Percentiles rank a stretch among this genome's conserved stretches.
phyloP scores from a whole-genome alignment of 768 basidiomycete genomes.

The Rhodosporidiobolus sp. region DNA sequence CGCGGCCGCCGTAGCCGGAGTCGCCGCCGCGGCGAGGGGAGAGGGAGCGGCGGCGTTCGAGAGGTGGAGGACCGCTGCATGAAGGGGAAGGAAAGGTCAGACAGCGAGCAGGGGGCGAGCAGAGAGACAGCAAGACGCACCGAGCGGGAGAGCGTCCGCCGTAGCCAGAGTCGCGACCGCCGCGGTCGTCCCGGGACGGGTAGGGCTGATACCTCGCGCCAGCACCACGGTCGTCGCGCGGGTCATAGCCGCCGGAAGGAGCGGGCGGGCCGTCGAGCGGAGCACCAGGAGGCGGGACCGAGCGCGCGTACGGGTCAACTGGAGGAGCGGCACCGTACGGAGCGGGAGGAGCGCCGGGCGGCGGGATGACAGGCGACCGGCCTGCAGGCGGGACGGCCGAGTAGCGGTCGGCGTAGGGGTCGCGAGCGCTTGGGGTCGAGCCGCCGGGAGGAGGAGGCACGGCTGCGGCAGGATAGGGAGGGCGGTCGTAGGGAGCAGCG shows the following conservation, averaged over 20 bases:
- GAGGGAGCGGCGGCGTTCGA: slow-evolving; percentile 37
- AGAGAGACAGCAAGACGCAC: slow-evolving; percentile 15
- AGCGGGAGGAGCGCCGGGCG: slow-evolving; percentile 3
- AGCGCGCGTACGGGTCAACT: slow-evolving; percentile 6
- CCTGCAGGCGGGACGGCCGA: neutral
- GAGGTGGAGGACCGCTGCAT: neutral
- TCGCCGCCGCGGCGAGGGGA: slow-evolving; percentile 30
- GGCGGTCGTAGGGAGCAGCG: slow-evolving; percentile 25
- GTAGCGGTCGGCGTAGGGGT: slow-evolving; percentile 31
- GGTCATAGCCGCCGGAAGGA: slow-evolving; percentile 23
- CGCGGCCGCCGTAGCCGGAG: neutral
- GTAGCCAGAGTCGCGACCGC: slow-evolving; percentile 1
- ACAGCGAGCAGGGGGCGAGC: no score
- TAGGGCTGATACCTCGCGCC: slow-evolving; percentile 27
- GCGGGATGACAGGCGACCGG: slow-evolving; percentile 21
- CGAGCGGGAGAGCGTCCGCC: slow-evolving; percentile 26
- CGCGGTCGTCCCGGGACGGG: slow-evolving; percentile 17
- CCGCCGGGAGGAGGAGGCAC: neutral
- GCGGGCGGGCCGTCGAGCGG: slow-evolving; percentile 10
- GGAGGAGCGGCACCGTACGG: slow-evolving; percentile 11
- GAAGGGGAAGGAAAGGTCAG: neutral
- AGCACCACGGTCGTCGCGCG: slow-evolving; percentile 28
- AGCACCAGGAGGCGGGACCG: neutral
- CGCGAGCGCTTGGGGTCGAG: neutral
- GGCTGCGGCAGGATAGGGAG: slow-evolving; percentile 12